Evolutionary conservation across 2,329 filamentous ascomycete genomes (phyloP), one percentile per base, ranked within the genome.

Genomic region (Xylaria sp.): DNA sequence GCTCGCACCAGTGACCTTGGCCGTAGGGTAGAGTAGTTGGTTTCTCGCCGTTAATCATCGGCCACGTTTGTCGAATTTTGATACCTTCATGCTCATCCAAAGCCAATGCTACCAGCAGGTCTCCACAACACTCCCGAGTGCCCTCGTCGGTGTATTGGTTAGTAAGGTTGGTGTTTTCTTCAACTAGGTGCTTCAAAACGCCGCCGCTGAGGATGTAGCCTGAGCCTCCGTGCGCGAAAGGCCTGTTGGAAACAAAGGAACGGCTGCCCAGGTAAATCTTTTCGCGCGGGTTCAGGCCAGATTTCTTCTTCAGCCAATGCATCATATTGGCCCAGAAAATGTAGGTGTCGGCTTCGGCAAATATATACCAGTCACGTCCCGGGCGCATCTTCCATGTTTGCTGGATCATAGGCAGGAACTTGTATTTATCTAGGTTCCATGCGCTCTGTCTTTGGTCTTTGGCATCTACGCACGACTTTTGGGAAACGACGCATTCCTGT

Each of bases 381-480:
- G 86, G 86, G 2, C 85, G 83, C 80, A 85, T 81, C 52, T 80
- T 79, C 82, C 85, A 89, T 1, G 86, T 82, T 65, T 86, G 83
- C 72, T 86, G 80, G 50, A 88, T 80, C 80, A 89, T 88, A 70
- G 86, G 85, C 56, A 89, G 77, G 74, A 87, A 87, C 77, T 89
- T 89, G 79, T 87, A 89, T 78, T 88, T 88, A 76, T 89, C 87
- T 69, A 89, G 77, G 59, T 81, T 81, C 86, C 86, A 89, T 12
- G 80, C 81, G 71, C 79, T 71, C 63, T 77, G 68, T 65, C 79
- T 69, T 41, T 79, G 75, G 5, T 74, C 69, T 36, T 73, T 74
- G 39, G 78, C 76, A 30, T 76, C 76, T 39, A 78, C 74, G 67
- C 84, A 83, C 50, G 84, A 81, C 72, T 83, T 82, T 43, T 84